Conservation (phyloP, 2,329 filamentous ascomycete genomes). For the Cercospora sesami region DNA sequence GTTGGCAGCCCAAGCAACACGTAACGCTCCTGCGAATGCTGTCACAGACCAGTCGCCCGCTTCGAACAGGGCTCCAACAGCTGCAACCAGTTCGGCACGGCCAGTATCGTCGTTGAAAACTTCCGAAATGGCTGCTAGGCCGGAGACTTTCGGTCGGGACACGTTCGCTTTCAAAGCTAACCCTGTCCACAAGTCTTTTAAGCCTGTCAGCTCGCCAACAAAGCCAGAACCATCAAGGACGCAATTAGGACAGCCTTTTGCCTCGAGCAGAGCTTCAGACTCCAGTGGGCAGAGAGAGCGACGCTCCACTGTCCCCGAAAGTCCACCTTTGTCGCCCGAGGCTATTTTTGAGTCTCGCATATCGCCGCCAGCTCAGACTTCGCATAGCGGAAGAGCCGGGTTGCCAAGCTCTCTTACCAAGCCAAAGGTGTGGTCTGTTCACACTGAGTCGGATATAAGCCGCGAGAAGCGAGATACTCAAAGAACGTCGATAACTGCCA, state of each 20-base stretch:
- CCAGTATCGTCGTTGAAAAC: background rate
- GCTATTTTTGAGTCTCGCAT: background rate
- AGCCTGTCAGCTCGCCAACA: background rate
- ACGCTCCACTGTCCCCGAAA: constrained; percentile 10
- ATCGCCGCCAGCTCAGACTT: background rate
- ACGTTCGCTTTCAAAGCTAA: background rate
- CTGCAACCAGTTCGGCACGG: background rate
- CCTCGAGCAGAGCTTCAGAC: background rate
- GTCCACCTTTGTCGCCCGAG: constrained; percentile 5
- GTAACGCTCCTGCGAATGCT: background rate
- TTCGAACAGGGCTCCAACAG: background rate
- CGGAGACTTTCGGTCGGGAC: background rate
- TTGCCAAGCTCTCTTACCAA: background rate
- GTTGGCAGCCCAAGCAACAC: background rate
- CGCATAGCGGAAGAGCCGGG: background rate
- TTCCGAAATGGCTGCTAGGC: background rate
- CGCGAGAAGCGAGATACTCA: background rate
- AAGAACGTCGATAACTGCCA: background rate
- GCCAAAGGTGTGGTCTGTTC: background rate
- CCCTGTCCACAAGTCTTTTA: background rate
- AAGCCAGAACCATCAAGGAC: background rate
- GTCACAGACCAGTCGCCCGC: background rate
- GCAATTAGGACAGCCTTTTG: background rate
- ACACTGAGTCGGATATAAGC: background rate
- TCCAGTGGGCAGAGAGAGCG: background rate